A percentile compares a stretch with the other conserved stretches of the same genome.
phyloP scores from a whole-genome alignment of 306 rosid genomes.

The Purshia tridentata region DNA sequence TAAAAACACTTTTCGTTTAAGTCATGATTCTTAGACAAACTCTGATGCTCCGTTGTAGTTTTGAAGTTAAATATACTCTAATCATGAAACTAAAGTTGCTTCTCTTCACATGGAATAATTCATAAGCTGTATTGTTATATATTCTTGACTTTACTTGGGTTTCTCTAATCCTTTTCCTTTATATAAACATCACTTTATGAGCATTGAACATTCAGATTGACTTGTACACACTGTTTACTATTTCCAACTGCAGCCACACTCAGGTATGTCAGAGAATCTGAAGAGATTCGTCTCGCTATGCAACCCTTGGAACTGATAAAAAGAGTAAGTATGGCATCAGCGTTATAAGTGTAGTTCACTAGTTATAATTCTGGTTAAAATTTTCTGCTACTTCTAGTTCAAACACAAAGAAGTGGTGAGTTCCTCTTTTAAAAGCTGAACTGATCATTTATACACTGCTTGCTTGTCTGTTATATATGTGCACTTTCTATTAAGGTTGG shows the following conservation, averaged over 20 bases:
- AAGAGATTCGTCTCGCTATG: constrained; percentile 88
- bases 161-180: constrained; percentile 2
- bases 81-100: not conserved
- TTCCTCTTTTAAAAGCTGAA: not conserved
- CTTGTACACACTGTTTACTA: not conserved
- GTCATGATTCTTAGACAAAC: not conserved
- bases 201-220: constrained; percentile 8
- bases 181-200: not conserved
- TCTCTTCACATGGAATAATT: constrained; percentile 7
- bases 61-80: not conserved
- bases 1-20: not conserved
- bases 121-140: constrained; percentile 12
- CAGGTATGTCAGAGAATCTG: constrained; percentile 66
- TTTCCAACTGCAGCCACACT: constrained; percentile 63
- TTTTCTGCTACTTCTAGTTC: not conserved
- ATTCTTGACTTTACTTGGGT: not conserved
- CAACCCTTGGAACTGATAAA: constrained; percentile 83
- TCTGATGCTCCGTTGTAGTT: not conserved
- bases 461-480: not conserved
- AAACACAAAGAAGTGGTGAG: not conserved
- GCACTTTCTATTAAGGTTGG: constrained; percentile 6
- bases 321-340: constrained; percentile 62
- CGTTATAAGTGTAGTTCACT: not conserved
- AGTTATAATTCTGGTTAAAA: not conserved
- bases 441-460: not conserved